A percentile compares a stretch with the other conserved stretches of the same genome.
Evolutionary conservation across 495 filamentous ascomycete species (phyloP).

Genomic region (Aspergillus nidulans): DNA sequence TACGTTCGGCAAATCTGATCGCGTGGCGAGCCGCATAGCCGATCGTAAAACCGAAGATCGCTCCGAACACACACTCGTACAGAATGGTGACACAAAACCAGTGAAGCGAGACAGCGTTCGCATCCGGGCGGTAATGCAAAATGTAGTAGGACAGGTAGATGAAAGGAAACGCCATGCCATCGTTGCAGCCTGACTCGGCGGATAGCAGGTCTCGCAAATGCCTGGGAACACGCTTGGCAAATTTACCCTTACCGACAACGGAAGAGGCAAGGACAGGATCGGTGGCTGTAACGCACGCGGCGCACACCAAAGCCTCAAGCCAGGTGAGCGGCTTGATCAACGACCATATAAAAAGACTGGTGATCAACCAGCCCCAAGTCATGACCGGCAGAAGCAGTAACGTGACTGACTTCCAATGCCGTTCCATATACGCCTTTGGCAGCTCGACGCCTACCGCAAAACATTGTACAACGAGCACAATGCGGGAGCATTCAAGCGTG

Average conservation of each 20-base stretch:
- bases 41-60: constrained; percentile 80
- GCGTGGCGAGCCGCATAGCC: constrained; percentile 86
- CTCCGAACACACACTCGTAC: constrained; percentile 94
- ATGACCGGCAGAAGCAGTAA: constrained; percentile 92
- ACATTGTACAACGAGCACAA: constrained; percentile 98
- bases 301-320: constrained; percentile 80
- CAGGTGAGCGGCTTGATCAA: constrained; percentile 77
- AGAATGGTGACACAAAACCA: constrained; percentile 90
- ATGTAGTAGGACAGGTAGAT: constrained; percentile 90
- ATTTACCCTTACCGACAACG: constrained; percentile 98
- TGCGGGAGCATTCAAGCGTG: constrained; percentile 93
- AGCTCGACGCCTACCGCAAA: constrained; percentile 99
- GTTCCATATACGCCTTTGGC: constrained; percentile 96
- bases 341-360: constrained; percentile 96
- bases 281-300: constrained; percentile 95
- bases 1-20: constrained; percentile 84
- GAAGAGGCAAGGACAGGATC: constrained; percentile 97
- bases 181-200: constrained; percentile 97
- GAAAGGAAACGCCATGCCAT: constrained; percentile 99
- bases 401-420: constrained; percentile 90
- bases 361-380: constrained; percentile 94
- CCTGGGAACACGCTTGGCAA: constrained; percentile 94
- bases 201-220: constrained; percentile 94
- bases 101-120: constrained; percentile 66
- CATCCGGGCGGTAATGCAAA: constrained; percentile 68